Conservation (phyloP, 1,139 yeast species). For the Waltiozyma sp. region DNA sequence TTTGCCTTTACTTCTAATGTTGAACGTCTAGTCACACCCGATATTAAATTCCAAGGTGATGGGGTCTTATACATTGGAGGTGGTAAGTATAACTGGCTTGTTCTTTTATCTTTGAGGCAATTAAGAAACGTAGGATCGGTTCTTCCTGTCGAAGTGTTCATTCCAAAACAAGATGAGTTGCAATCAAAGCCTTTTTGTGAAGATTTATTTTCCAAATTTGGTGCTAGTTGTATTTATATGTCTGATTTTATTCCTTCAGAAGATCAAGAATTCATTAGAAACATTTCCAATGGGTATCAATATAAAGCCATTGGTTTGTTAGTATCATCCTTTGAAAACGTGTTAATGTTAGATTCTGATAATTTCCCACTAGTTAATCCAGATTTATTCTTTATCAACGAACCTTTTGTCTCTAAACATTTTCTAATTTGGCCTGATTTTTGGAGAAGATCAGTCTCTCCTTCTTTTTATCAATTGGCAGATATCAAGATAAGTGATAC, state of each 20-base stretch:
- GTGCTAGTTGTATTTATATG: constrained; percentile 59
- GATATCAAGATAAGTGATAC: constrained; percentile 30
- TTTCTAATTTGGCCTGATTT: constrained; percentile 58
- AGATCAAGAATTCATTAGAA: constrained; percentile 28
- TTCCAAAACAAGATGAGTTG: constrained; percentile 48
- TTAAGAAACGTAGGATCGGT: constrained; percentile 53
- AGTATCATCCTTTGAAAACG: constrained; percentile 64
- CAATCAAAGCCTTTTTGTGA: constrained; percentile 62
- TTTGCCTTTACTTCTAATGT: constrained; percentile 10
- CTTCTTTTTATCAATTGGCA: constrained; percentile 44
- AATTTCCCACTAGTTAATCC: constrained; percentile 53
- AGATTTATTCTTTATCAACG: constrained; percentile 36
- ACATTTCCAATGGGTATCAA: constrained; percentile 55
- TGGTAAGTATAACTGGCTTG: constrained; percentile 63
- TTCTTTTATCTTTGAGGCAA: constrained; percentile 52
- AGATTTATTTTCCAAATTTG: constrained; percentile 48
- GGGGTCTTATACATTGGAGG: constrained; percentile 83
- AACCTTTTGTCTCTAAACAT: constrained; percentile 23
- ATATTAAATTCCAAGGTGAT: constrained; percentile 31
- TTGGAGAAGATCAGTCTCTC: constrained; percentile 55
- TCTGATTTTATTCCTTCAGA: constrained; percentile 32
- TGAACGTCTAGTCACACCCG: neutral
- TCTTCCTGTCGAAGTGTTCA: constrained; percentile 68
- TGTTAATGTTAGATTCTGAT: constrained; percentile 66
- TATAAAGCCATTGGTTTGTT: constrained; percentile 67